Evolutionary conservation across 768 basidiomycete genomes (phyloP), one percentile per base, ranked within the genome.

Genomic region (Cystobasidiopsis lactophilus): DNA sequence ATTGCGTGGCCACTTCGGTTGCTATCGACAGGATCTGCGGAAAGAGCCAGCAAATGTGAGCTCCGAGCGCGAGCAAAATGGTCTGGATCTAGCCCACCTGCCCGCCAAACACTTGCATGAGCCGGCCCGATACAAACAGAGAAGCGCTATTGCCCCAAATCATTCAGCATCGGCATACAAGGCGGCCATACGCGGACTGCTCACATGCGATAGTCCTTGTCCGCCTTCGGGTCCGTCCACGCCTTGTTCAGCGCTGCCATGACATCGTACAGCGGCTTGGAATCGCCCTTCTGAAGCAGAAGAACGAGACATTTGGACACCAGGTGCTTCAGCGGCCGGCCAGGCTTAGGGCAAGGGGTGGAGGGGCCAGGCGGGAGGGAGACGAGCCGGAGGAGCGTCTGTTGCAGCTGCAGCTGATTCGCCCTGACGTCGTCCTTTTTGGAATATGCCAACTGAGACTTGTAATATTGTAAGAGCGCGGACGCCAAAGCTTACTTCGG

Each of bases 1-100:
- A 71, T 0, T 77, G 70, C 1, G 72, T 69, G 19, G 76, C 69
- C 31, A 89, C 81, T 63, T 96, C 91, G 27, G 79, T 74, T 77
- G 89, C 80, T 59, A 88, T 81, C 0, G 88, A 93, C 88, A 95
- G 91, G 64, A 88, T 78, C 85, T 96, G 57, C 1, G 35, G 33
- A 45, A 46, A 35, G 38, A 10, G 16, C n/a, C 11, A 39, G 37
- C 13, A 49, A 7, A 21, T 18, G 24, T n/a, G 1, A 5, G 2
- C 3, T 3, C 2, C 19, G 31, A n/a, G 33, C 23, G 40, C 41
- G n/a, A 40, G 16, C 30, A 33, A 33, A n/a, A n/a, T n/a, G n/a
- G n/a, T n/a, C n/a, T n/a, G n/a, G n/a, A n/a, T n/a, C n/a, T 18
- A 14, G 62, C 78, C 52, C 63, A 82, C 86, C 70, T 93, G 83